Base-by-base conservation (phyloP, 1,284 basidiomycete genomes). In the Laetiporus sulphureus region DNA sequence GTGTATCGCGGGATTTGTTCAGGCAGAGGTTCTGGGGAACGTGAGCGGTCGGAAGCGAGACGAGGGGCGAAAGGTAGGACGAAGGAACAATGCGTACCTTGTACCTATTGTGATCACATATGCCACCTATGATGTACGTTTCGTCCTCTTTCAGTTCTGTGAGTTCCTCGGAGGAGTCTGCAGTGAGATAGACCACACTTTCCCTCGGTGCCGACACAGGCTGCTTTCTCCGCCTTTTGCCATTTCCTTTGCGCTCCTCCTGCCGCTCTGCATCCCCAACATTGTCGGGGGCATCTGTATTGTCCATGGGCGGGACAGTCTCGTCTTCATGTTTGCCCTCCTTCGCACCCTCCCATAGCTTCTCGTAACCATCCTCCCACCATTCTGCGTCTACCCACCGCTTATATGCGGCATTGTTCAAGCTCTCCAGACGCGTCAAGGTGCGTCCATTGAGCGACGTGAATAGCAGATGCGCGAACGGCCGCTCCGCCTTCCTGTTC, bases 101-200 rank as follows among this genome's bases (percentile, higher is more conserved):
- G 73, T 97, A 89, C 27, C 95, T 83, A 66, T 99, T 99, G 54
- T 88, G 88, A 63, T 99, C 96, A 47, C 89, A 89, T 50, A 99
- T 88, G 12, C 95, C 96, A 24, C 96, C 96, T 44, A 99, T 93
- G 52, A 99, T 82, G 60, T 99, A 99, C 2, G 83, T 87, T 60
- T 93, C 90, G 41, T 83, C 81, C 49, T 89, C 80, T 44, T 77
- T 82, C 36, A 99, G 74, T 47, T 84, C 79, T 7, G 71, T 67
- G 31, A 99, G 68, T 60, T 95, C 91, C 42, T 95, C 79, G 36
- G 84, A 75, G 4, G 94, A 84, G 65, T 99, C 96, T 5, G 94
- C 95, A 5, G 95, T 97, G 43, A 99, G 79, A 65, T 99, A 99
- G 23, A 98, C 75, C 35, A 97, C 69, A 35, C 64, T 77, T 40